Conservation (phyloP, 2,329 filamentous ascomycete genomes). For the Cladophialophora bantiana region DNA sequence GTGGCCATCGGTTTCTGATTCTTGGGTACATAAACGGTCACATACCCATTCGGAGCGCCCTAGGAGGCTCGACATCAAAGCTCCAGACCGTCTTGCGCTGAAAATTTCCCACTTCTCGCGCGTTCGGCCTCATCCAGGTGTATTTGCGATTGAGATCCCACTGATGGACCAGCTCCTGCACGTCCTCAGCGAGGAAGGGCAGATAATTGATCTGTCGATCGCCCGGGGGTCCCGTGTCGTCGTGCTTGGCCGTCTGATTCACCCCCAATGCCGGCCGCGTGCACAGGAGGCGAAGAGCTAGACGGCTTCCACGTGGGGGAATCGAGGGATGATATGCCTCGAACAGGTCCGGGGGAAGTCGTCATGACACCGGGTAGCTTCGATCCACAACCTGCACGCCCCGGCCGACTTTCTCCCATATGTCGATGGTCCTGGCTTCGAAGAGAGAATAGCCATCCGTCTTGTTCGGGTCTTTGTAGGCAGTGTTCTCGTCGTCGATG, state of each 20-base stretch:
- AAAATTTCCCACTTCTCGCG: constrained; percentile 29
- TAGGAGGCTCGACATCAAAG: constrained; percentile 15
- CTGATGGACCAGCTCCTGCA: constrained; percentile 25
- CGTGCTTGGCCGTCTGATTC: constrained; percentile 19
- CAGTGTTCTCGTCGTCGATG: constrained; percentile 25
- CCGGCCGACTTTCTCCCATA: constrained; percentile 20
- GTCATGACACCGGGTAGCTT: constrained; percentile 17
- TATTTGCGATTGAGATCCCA: constrained; percentile 27
- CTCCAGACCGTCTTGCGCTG: constrained; percentile 25
- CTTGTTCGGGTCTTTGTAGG: constrained; percentile 27
- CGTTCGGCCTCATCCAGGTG: constrained; percentile 26
- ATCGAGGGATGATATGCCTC: constrained; percentile 23
- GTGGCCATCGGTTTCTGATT: background rate
- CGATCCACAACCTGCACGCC: constrained; percentile 17
- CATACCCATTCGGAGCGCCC: constrained; percentile 22
- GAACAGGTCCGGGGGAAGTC: constrained; percentile 23
- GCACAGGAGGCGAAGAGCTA: constrained; percentile 22
- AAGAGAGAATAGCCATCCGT: constrained; percentile 22
- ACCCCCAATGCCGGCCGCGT: constrained; percentile 18
- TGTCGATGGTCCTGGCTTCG: constrained; percentile 25
- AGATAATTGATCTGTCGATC: constrained; percentile 29
- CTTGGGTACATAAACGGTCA: background rate
- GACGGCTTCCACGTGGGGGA: constrained; percentile 11
- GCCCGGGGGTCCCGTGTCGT: constrained; percentile 12
- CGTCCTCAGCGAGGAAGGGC: constrained; percentile 16